Conservation (phyloP, 2,329 filamentous ascomycete species). For the Xylariaceae sp. region DNA sequence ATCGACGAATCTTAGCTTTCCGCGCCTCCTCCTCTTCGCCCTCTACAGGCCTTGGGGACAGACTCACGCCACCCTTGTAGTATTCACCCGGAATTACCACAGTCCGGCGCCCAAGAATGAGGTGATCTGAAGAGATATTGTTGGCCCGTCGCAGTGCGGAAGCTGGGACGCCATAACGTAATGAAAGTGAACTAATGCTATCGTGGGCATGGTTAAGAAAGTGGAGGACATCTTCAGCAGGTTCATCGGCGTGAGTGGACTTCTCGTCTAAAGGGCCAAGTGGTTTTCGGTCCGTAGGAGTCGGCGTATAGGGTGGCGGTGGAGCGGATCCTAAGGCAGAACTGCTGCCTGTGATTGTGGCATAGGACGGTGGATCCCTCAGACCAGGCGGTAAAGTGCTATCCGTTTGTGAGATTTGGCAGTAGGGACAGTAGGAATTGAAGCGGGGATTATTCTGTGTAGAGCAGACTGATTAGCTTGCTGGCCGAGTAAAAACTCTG, state of each 20-base stretch:
- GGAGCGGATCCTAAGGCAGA: slow-evolving; percentile 38
- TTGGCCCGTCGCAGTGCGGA: slow-evolving; percentile 69
- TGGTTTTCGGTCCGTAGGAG: slow-evolving; percentile 27
- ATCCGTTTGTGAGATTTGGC: slow-evolving; percentile 68
- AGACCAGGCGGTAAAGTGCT: slow-evolving; percentile 66
- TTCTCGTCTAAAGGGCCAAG: slow-evolving; percentile 39
- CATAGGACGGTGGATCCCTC: slow-evolving; percentile 72
- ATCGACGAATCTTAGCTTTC: slow-evolving; percentile 73
- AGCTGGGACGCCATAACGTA: slow-evolving; percentile 73
- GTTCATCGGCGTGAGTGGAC: slow-evolving; percentile 35
- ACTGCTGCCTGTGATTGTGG: slow-evolving; percentile 45
- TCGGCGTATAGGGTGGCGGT: slow-evolving; percentile 49
- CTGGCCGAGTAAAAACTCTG: slow-evolving; percentile 10
- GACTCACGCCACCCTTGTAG: slow-evolving; percentile 69
- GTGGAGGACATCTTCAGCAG: slow-evolving; percentile 71
- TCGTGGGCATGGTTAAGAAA: slow-evolving; percentile 75
- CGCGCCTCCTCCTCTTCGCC: slow-evolving; percentile 75
- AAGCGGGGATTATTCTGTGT: slow-evolving; percentile 69
- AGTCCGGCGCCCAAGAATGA: slow-evolving; percentile 71
- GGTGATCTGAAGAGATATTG: slow-evolving; percentile 72
- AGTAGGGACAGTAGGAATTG: slow-evolving; percentile 72
- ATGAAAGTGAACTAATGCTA: slow-evolving; percentile 69
- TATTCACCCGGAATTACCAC: slow-evolving; percentile 73
- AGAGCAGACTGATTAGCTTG: slow-evolving; percentile 9
- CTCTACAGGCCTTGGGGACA: slow-evolving; percentile 74